These are phyloP conservation scores for Aspergillus carbonarius DNA, from an alignment of 2,329 filamentous ascomycete species.

Conservation along the genomic window DNA sequence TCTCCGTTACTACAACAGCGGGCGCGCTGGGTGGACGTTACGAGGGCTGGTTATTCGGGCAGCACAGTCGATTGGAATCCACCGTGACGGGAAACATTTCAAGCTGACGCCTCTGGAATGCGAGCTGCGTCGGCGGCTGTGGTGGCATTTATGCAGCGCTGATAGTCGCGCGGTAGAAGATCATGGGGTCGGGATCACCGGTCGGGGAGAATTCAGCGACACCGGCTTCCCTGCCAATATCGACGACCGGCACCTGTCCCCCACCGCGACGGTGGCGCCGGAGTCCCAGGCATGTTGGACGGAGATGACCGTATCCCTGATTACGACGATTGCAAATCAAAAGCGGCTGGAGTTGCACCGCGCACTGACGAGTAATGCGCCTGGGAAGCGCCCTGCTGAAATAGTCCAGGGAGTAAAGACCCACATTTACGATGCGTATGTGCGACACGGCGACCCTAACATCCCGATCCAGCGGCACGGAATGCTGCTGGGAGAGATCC, in stretches of 20 bases:
- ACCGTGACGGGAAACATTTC: slow-evolving; percentile 54
- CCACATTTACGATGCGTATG: slow-evolving; percentile 50
- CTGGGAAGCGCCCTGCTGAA: slow-evolving; percentile 31
- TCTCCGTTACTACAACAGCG: slow-evolving; percentile 22
- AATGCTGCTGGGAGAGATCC: slow-evolving; percentile 26
- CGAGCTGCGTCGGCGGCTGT: slow-evolving; percentile 55
- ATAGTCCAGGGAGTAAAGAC: slow-evolving; percentile 47
- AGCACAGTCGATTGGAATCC: slow-evolving; percentile 50
- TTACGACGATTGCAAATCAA: slow-evolving; percentile 52
- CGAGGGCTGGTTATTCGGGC: slow-evolving; percentile 55
- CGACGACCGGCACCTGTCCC: slow-evolving; percentile 54
- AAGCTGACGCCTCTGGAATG: slow-evolving; percentile 52
- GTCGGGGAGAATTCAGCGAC: slow-evolving; percentile 48
- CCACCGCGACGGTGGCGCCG: slow-evolving; percentile 51
- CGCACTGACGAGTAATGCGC: slow-evolving; percentile 33
- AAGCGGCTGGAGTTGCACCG: slow-evolving; percentile 2
- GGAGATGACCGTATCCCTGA: slow-evolving; percentile 57
- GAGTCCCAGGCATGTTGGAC: slow-evolving; percentile 54
- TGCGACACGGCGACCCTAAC: slow-evolving; percentile 53
- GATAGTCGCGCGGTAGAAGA: slow-evolving; percentile 56
- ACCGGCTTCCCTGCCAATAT: slow-evolving; percentile 44
- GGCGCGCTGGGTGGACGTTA: slow-evolving; percentile 46
- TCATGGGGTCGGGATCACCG: slow-evolving; percentile 55
- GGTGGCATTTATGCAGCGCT: slow-evolving; percentile 53
- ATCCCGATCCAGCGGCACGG: slow-evolving; percentile 47